phyloP scores from a whole-genome alignment of 73 alveolate species.

The Paramecium caudatum region DNA sequence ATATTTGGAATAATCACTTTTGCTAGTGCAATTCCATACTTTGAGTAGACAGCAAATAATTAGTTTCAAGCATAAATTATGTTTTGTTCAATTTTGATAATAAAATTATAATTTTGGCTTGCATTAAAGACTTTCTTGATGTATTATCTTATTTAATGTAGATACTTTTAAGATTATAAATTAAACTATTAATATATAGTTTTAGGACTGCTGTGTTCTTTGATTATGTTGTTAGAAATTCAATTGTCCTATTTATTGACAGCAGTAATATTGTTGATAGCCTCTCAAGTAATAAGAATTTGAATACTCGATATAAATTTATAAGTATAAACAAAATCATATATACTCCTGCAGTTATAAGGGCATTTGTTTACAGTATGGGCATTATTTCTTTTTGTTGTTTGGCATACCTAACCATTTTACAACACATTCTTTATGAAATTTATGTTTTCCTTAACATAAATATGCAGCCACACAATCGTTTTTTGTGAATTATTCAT shows the following conservation, averaged over 20 bases:
- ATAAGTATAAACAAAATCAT: neutral
- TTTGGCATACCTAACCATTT: conserved; percentile 24
- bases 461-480: neutral
- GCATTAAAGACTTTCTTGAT: neutral
- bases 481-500: neutral
- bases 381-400: neutral
- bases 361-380: conserved; percentile 1
- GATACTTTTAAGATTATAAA: neutral
- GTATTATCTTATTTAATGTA: neutral
- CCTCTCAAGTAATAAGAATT: neutral
- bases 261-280: neutral
- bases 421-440: conserved; percentile 23
- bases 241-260: neutral
- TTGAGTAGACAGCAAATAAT: neutral
- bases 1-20: neutral
- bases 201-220: neutral
- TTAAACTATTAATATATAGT: neutral
- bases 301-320: neutral
- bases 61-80: neutral
- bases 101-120: neutral
- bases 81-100: neutral
- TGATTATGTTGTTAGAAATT: neutral
- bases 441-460: neutral
- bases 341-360: neutral
- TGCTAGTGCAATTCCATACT: neutral